Conservation (phyloP, 306 rosid species). For the Trifolium repens region DNA sequence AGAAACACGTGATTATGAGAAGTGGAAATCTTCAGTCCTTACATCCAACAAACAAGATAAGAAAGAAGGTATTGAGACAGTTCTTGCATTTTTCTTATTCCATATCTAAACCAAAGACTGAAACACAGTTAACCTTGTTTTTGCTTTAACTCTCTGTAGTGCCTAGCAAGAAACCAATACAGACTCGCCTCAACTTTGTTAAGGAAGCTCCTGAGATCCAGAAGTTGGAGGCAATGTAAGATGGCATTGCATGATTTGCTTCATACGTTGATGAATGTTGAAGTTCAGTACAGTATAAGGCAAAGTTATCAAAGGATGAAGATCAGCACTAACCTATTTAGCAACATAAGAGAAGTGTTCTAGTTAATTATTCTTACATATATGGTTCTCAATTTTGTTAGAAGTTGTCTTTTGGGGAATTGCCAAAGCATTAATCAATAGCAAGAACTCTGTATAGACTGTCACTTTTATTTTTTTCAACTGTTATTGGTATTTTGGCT, state of each 20-base stretch:
- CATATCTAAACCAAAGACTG: background rate
- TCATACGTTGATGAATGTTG: background rate
- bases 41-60: conserved; percentile 62
- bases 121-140: conserved; percentile 19
- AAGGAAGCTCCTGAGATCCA: conserved; percentile 55
- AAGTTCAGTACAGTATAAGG: conserved; percentile 24
- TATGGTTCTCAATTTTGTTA: conserved; percentile 29
- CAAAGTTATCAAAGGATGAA: background rate
- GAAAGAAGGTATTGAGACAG: conserved; percentile 53
- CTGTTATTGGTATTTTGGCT: conserved; percentile 22
- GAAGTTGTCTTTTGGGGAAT: conserved; percentile 16
- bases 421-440: conserved; percentile 30
- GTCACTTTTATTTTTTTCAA: background rate
- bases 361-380: background rate
- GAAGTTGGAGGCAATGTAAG: conserved; percentile 57
- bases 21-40: conserved; percentile 77
- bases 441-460: conserved; percentile 39
- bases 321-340: background rate
- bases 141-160: conserved; percentile 42
- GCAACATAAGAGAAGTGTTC: conserved; percentile 3
- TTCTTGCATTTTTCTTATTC: conserved; percentile 25
- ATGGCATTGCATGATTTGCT: conserved; percentile 13
- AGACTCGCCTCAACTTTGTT: conserved; percentile 59
- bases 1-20: conserved; percentile 61
- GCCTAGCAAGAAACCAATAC: conserved; percentile 59